Evolutionary conservation across 345 rosid genomes (phyloP).

Genomic region (Ceriops tagal): DNA sequence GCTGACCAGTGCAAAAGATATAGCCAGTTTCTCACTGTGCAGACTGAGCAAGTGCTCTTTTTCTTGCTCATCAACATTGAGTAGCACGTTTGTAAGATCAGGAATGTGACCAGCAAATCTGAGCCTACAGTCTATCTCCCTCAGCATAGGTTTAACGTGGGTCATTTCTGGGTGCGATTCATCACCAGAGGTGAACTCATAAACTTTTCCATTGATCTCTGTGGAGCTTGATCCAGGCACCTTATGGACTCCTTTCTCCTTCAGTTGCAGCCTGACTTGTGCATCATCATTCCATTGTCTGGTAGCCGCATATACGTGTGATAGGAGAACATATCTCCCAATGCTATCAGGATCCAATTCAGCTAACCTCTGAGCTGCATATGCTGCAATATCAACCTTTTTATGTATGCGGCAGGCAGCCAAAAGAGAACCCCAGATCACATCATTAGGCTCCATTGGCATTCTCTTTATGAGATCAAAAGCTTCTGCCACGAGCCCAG

Average conservation of each 20-base stretch:
- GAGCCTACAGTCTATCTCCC: conserved; percentile 39
- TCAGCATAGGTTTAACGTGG: conserved; percentile 41
- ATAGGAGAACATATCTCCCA: conserved; percentile 51
- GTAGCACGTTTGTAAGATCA: conserved; percentile 45
- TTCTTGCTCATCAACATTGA: conserved; percentile 57
- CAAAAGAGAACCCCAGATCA: conserved; percentile 61
- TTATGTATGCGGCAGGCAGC: conserved; percentile 56
- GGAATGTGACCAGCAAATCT: conserved; percentile 46
- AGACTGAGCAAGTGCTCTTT: conserved; percentile 45
- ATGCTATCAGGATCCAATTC: conserved; percentile 35
- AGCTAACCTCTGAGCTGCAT: conserved; percentile 47
- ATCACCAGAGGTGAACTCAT: conserved; percentile 57
- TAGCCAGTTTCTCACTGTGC: conserved; percentile 63
- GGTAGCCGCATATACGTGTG: conserved; percentile 56
- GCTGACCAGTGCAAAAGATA: conserved; percentile 51
- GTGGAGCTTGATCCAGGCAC: conserved; percentile 51
- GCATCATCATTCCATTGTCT: conserved; percentile 58
- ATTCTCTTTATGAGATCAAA: conserved; percentile 42
- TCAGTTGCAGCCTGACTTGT: conserved; percentile 52
- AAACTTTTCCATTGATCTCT: conserved; percentile 37
- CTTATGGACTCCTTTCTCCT: conserved; percentile 50
- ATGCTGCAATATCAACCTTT: conserved; percentile 45
- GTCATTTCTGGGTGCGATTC: conserved; percentile 53
- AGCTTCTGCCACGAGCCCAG: conserved; percentile 56
- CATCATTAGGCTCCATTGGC: conserved; percentile 62